Percentiles rank a stretch among this genome's conserved stretches.
Conservation (phyloP, 257 asterid species). For the Datura wrightii region DNA sequence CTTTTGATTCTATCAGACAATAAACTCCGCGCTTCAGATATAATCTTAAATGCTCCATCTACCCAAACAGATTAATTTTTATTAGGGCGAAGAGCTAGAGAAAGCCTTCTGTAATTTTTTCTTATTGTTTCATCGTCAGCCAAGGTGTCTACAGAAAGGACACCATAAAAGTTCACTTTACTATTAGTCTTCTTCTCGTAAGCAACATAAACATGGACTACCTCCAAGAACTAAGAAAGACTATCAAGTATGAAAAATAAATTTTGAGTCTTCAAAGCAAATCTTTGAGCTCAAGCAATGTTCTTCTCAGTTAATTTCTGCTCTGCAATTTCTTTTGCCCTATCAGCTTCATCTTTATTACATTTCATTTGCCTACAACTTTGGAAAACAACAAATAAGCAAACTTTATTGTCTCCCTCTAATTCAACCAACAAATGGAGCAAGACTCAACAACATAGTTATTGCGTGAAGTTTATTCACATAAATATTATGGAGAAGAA, state of each 20-base stretch:
- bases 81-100: constrained; percentile 71
- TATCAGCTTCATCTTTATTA: no score
- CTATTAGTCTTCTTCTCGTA: constrained; percentile 54
- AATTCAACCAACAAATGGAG: no score
- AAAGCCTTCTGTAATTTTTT: constrained; percentile 51
- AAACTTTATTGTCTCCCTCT: no score
- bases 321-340: no score
- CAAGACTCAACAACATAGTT: no score
- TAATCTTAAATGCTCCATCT: constrained; percentile 64
- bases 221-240: constrained; percentile 55
- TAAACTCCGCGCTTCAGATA: constrained; percentile 60
- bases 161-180: constrained; percentile 57
- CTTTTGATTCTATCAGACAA: constrained; percentile 57
- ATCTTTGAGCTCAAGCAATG: no score
- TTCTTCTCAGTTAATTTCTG: no score
- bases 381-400: no score
- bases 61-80: constrained; percentile 69
- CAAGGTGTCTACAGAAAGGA: constrained; percentile 56
- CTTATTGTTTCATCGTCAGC: constrained; percentile 47
- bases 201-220: constrained; percentile 48
- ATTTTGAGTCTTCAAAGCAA: constrained; percentile 66
- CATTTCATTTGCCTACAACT: no score
- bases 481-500: no score
- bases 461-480: no score
- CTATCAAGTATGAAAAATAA: no score